These are phyloP conservation scores for Penicillium salamii DNA, from an alignment of 495 filamentous ascomycete species.

Conservation along the genomic window DNA sequence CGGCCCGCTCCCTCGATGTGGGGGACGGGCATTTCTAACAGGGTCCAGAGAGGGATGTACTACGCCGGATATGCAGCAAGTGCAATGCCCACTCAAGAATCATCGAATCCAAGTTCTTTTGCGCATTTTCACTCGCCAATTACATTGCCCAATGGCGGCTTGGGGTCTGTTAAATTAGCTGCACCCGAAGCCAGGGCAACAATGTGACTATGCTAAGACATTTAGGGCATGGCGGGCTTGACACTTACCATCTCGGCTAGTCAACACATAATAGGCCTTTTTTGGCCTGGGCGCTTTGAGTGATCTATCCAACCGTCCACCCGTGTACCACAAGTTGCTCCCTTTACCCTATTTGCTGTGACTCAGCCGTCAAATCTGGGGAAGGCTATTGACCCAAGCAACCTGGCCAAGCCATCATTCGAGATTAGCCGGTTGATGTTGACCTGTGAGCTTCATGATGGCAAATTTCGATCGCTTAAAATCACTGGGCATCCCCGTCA, in stretches of 20 bases:
- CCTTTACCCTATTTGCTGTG: neutral
- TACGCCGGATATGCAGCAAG: too few relatives aligned
- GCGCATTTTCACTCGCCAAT: neutral
- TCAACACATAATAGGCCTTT: neutral
- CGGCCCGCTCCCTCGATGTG: constrained; percentile 3
- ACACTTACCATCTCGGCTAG: neutral
- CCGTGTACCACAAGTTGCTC: too few relatives aligned
- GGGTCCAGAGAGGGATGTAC: too few relatives aligned
- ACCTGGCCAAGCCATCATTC: constrained; percentile 1
- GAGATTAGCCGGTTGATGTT: constrained; percentile 7
- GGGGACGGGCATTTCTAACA: too few relatives aligned
- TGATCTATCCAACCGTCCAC: neutral
- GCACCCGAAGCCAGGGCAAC: neutral
- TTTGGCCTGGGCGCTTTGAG: neutral
- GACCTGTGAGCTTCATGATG: neutral
- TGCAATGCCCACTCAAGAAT: too few relatives aligned
- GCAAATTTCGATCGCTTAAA: constrained; percentile 8
- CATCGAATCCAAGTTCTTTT: too few relatives aligned
- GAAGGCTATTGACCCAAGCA: constrained; percentile 2
- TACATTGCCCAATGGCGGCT: neutral
- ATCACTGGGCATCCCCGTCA: neutral
- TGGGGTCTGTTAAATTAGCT: neutral
- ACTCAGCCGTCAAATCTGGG: neutral
- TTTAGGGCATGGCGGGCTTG: neutral
- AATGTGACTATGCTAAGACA: neutral